Evolutionary conservation across 495 filamentous ascomycete genomes (phyloP), one percentile per base, ranked within the genome.

Genomic region (Trichoderma asperelloides): DNA sequence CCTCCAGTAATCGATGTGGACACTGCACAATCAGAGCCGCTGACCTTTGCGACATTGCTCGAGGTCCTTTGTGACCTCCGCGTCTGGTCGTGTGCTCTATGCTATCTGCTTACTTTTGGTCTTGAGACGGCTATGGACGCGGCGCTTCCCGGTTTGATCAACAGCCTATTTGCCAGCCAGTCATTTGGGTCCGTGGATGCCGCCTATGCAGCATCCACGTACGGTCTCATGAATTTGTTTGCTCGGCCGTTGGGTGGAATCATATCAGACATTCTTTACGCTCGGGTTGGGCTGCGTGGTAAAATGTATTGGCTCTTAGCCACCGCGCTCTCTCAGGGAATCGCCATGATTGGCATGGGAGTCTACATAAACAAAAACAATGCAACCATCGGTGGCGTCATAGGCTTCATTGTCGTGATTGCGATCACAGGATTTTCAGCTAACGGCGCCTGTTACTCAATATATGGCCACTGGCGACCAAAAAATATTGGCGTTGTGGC

Each of bases 401-500:
- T 96, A 65, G 92, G 91, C 2, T 83, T 97, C 18, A 77, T 94
- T 1, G 86, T 87, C 1, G 68, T 82, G 49, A 75, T 91, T 77
- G 89, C 90, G 0, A 83, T 93, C 75, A 93, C 92, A 81, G 77
- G 91, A 60, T 91, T 92, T 70, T 88, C 86, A 4, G 85, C 86
- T 69, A 97, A 97, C 71, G 93, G 93, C 1, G 90, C 88, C 11
- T 94, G 91, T 75, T 97, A 95, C 73, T 84, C 91, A 0, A 80
- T 96, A 33, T 86, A 96, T 2, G 93, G 93, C 62, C 93, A 96
- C 71, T 88, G 96, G 3, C 87, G 91, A 71, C 91, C 92, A 0
- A 84, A 79, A 67, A 89, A 91, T 21, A 78, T 80, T 69, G 79
- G 83, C 63, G 85, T 96, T 66, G 81, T 96, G 25, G 89, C 87